phyloP scores from a whole-genome alignment of 176 grass and related monocot species.

The Rhynchospora pubera region DNA sequence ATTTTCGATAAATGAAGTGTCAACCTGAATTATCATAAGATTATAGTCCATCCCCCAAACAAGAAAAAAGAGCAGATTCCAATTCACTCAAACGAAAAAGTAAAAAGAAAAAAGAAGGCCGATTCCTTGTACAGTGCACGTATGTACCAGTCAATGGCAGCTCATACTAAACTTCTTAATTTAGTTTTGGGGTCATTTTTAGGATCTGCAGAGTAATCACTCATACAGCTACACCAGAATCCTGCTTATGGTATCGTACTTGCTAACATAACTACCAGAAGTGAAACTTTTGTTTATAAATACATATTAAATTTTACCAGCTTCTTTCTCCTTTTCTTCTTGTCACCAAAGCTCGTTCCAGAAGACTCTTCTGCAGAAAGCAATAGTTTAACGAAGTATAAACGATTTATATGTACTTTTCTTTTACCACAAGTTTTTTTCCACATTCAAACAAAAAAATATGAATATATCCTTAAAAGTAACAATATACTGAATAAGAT shows the following conservation, averaged over 20 bases:
- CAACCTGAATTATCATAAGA: conserved; percentile 38
- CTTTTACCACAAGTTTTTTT: no score
- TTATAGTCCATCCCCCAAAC: neutral
- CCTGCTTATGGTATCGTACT: no score
- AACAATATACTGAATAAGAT: no score
- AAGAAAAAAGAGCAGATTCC: neutral
- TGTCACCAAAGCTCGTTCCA: conserved; percentile 30
- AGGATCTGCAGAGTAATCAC: no score
- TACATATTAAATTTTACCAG: conserved; percentile 2
- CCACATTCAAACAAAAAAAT: no score
- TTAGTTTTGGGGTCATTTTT: no score
- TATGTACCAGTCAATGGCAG: no score
- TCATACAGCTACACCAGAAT: no score
- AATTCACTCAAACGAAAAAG: neutral
- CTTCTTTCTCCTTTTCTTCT: conserved; percentile 90
- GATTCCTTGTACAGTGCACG: neutral
- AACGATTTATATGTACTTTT: no score
- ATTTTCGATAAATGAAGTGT: conserved; percentile 31
- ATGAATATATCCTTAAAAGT: no score
- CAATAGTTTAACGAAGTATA: neutral
- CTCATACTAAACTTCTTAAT: no score
- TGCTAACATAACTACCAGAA: neutral
- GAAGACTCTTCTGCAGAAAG: neutral
- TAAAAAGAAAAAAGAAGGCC: neutral
- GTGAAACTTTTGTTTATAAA: neutral